A percentile compares a stretch with the other conserved stretches of the same genome.
phyloP scores from a whole-genome alignment of 495 filamentous ascomycete genomes.

The Aspergillus affinis region DNA sequence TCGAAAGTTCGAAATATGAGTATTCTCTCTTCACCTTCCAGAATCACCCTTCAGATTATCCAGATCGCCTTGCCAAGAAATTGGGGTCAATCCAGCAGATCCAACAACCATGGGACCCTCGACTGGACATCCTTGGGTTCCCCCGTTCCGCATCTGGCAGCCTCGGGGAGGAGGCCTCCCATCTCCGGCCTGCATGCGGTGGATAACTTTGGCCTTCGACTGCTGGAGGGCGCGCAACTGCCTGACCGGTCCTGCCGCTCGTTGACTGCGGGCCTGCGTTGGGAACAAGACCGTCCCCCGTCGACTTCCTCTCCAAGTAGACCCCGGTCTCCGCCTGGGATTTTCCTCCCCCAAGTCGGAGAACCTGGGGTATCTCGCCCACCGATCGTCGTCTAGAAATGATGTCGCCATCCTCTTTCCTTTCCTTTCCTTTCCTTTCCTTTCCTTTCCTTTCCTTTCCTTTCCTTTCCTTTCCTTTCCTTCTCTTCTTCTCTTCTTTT shows the following conservation, averaged over 20 bases:
- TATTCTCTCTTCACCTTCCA: too few species aligned
- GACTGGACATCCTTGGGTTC: background rate
- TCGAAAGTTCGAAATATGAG: too few species aligned
- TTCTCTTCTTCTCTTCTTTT: too few species aligned
- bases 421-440: background rate
- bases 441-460: background rate
- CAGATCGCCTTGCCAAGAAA: background rate
- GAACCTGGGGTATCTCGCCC: background rate
- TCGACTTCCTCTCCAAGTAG: background rate
- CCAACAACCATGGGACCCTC: background rate
- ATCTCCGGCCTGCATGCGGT: background rate
- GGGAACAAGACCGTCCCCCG: background rate
- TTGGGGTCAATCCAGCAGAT: background rate
- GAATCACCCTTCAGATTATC: too few species aligned
- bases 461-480: too few species aligned
- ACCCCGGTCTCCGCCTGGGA: background rate
- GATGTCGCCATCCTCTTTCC: background rate
- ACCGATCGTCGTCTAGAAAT: background rate
- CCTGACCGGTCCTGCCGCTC: background rate
- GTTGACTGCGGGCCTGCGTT: background rate
- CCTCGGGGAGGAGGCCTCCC: background rate
- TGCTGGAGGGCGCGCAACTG: background rate
- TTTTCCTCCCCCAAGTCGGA: background rate
- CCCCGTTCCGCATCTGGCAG: background rate
- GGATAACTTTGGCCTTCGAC: background rate